A percentile compares a stretch with the other conserved stretches of the same genome.
Evolutionary conservation across 805 yeast species (phyloP).

Genomic region (Kodamaea hsintzibuensis): DNA sequence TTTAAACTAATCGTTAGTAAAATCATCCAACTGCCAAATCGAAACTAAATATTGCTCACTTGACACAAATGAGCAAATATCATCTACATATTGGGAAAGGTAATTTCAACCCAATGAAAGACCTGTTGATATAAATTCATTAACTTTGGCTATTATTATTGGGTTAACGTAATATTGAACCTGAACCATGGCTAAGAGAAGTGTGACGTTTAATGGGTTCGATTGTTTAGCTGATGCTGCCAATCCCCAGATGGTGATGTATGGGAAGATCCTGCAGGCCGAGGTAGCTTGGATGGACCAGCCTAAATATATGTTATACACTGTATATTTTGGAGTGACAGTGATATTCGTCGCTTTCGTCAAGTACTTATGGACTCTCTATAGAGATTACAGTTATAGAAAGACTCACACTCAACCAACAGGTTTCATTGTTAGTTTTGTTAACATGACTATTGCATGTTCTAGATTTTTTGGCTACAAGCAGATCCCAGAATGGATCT

Average conservation of each 20-base stretch:
- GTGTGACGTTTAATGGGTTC: constrained; percentile 32
- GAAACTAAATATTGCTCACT: background rate
- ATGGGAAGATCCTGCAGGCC: constrained; percentile 28
- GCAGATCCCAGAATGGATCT: constrained; percentile 26
- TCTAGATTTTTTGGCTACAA: constrained; percentile 37
- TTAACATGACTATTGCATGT: constrained; percentile 33
- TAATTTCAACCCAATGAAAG: background rate
- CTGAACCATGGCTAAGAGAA: too few species aligned
- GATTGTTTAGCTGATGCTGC: constrained; percentile 39
- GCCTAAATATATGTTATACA: constrained; percentile 35
- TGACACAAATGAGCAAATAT: background rate
- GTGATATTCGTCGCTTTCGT: constrained; percentile 32
- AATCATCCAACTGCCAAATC: background rate
- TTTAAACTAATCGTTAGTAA: background rate
- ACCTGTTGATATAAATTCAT: background rate
- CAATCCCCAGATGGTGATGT: constrained; percentile 21
- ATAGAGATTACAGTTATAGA: constrained; percentile 24
- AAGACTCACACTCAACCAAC: background rate
- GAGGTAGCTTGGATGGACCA: constrained; percentile 29
- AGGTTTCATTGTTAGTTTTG: constrained; percentile 15
- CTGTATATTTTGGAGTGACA: constrained; percentile 42
- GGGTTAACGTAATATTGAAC: constrained; percentile 9
- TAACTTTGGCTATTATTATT: background rate
- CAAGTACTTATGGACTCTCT: constrained; percentile 32
- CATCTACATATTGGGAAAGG: background rate